These are phyloP conservation scores for Thecaphora thlaspeos DNA, from an alignment of 1,284 basidiomycete species.

Conservation along the genomic window DNA sequence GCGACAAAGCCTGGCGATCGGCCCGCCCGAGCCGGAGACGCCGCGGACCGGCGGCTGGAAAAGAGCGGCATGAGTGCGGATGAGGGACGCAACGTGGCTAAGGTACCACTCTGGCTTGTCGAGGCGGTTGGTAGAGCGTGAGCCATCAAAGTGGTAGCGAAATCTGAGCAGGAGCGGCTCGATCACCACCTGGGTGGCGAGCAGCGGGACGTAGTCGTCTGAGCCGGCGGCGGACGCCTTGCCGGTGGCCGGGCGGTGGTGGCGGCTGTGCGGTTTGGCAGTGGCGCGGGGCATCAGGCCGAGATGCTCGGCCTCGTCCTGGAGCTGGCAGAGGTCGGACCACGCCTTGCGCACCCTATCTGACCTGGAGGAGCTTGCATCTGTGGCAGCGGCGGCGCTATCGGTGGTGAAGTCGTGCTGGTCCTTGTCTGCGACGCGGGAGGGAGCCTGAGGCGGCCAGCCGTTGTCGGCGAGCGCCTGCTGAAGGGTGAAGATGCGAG, in stretches of 20 bases:
- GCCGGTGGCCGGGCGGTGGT: neutral
- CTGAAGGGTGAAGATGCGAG: slow-evolving; percentile 12
- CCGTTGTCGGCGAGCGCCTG: slow-evolving; percentile 21
- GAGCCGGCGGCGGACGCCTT: slow-evolving; percentile 28
- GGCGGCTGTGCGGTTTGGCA: slow-evolving; percentile 4
- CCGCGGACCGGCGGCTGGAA: slow-evolving; percentile 64
- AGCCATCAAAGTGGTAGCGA: slow-evolving; percentile 90
- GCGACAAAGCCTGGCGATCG: slow-evolving; percentile 6
- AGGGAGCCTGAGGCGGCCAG: slow-evolving; percentile 11
- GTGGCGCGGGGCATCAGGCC: slow-evolving; percentile 19
- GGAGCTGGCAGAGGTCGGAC: slow-evolving; percentile 39
- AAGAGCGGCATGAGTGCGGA: slow-evolving; percentile 62
- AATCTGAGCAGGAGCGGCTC: slow-evolving; percentile 82
- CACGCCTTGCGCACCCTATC: slow-evolving; percentile 18
- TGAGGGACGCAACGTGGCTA: slow-evolving; percentile 75
- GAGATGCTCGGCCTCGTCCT: slow-evolving; percentile 35
- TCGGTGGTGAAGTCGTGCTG: neutral
- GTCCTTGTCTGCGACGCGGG: slow-evolving; percentile 1
- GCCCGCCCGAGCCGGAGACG: slow-evolving; percentile 10
- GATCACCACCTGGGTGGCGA: slow-evolving; percentile 72
- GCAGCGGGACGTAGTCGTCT: slow-evolving; percentile 43
- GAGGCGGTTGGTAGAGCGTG: slow-evolving; percentile 80
- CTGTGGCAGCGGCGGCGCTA: neutral
- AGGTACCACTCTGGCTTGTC: slow-evolving; percentile 99
- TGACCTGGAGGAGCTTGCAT: neutral